Conservation (phyloP, 768 basidiomycete genomes). For the Mycena olivaceomarginata region DNA sequence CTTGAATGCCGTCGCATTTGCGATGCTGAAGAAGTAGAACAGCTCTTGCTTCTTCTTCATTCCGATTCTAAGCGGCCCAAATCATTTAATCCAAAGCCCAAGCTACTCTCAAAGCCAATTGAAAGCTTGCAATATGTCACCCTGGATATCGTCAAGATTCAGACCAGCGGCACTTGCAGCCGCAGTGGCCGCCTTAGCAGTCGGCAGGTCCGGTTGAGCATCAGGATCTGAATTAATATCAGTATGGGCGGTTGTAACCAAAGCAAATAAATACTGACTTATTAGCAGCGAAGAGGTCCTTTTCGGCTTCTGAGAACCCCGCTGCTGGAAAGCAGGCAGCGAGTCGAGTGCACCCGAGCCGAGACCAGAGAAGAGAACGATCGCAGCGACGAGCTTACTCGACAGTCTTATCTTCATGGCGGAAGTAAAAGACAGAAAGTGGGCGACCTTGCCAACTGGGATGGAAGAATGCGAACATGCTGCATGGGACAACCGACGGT, state of each 20-base stretch:
- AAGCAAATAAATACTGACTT: neutral
- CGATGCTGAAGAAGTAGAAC: slow-evolving; percentile 72
- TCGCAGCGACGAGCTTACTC: no score
- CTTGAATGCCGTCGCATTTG: slow-evolving; percentile 64
- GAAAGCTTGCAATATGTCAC: slow-evolving; percentile 64
- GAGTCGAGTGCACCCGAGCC: no score
- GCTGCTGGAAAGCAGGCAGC: no score
- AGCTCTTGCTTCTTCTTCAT: slow-evolving; percentile 72
- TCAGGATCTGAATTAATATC: neutral
- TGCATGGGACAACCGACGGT: no score
- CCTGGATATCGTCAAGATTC: slow-evolving; percentile 66
- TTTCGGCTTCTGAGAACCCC: neutral
- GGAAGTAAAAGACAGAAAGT: no score
- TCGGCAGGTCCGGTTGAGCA: neutral
- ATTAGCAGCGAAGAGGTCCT: neutral
- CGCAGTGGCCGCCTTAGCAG: neutral
- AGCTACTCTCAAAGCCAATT: neutral
- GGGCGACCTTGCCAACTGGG: no score
- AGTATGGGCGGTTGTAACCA: neutral
- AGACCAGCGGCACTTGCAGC: slow-evolving; percentile 19
- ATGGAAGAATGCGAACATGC: no score
- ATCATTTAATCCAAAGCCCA: neutral
- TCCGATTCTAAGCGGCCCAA: slow-evolving; percentile 60
- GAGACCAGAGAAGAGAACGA: no score
- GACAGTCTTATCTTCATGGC: no score